These are phyloP conservation scores for Nicotiana tomentosiformis DNA, from an alignment of 257 asterid genomes.

Conservation along the genomic window DNA sequence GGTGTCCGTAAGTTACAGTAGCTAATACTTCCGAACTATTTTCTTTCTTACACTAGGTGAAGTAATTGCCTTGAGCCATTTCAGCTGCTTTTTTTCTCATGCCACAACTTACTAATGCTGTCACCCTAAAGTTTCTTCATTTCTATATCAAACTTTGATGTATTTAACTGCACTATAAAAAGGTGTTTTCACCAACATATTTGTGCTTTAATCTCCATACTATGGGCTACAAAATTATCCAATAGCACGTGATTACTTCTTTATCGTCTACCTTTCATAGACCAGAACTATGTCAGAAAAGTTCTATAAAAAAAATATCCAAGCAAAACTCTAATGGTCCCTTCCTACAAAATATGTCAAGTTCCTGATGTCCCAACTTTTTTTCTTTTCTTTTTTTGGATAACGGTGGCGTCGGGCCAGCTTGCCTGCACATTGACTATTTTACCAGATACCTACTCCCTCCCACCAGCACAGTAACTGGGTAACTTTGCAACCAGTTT, in stretches of 20 bases:
- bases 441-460: too few species aligned
- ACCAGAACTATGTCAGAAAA: not conserved
- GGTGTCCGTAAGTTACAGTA: not conserved
- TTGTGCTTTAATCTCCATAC: not conserved
- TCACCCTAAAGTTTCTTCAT: not conserved
- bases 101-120: not conserved
- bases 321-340: not conserved
- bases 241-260: not conserved
- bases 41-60: not conserved
- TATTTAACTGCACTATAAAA: not conserved
- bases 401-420: too few species aligned
- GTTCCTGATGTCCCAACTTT: not conserved
- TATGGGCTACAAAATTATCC: not conserved
- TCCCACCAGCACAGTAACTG: too few species aligned
- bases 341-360: not conserved
- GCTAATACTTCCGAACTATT: not conserved
- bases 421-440: too few species aligned
- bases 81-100: not conserved
- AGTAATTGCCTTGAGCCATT: not conserved
- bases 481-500: not conserved
- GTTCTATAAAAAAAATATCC: not conserved
- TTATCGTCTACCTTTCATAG: not conserved
- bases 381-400: too few species aligned
- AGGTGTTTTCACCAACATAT: not conserved
- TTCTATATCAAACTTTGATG: not conserved